A percentile compares a stretch with the other conserved stretches of the same genome.
phyloP scores from a whole-genome alignment of 2,329 filamentous ascomycete genomes.

The Fusarium piperis region DNA sequence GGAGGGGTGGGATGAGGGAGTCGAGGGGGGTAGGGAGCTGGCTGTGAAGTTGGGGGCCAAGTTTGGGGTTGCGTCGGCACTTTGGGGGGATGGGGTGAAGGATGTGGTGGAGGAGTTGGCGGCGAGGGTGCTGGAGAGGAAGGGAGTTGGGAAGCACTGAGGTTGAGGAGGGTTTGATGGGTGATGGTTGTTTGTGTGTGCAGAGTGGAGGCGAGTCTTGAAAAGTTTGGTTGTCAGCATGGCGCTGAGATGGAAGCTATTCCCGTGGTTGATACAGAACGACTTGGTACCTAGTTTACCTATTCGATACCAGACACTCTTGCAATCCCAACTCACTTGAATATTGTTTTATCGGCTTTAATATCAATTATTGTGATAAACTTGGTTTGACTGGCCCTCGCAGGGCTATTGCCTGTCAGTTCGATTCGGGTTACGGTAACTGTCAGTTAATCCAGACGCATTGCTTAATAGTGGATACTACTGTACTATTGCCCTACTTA shows the following conservation, averaged over 20 bases:
- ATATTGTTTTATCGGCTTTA: background rate
- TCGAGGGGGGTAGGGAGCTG: slow-evolving; percentile 22
- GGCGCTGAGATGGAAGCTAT: background rate
- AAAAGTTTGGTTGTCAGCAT: background rate
- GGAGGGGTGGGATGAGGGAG: slow-evolving; percentile 26
- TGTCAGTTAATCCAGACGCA: background rate
- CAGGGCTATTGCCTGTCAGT: background rate
- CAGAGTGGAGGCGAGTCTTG: background rate
- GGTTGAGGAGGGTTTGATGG: background rate
- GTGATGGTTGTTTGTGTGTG: background rate
- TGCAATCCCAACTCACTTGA: background rate
- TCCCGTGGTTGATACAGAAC: background rate
- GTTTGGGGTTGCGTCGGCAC: slow-evolving; percentile 29
- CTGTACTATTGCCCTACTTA: no score
- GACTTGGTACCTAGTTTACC: background rate
- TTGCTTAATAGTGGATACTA: background rate
- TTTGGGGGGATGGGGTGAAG: slow-evolving; percentile 33
- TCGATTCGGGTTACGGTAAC: background rate
- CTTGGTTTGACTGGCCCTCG: background rate
- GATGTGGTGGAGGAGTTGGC: slow-evolving; percentile 34
- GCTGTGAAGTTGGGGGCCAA: slow-evolving; percentile 18
- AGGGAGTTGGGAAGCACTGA: slow-evolving; percentile 9
- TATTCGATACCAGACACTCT: background rate
- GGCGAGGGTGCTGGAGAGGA: slow-evolving; percentile 18
- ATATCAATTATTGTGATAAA: background rate